Conservation (phyloP, 1,284 basidiomycete genomes). For the Cryptococcus sp. region DNA sequence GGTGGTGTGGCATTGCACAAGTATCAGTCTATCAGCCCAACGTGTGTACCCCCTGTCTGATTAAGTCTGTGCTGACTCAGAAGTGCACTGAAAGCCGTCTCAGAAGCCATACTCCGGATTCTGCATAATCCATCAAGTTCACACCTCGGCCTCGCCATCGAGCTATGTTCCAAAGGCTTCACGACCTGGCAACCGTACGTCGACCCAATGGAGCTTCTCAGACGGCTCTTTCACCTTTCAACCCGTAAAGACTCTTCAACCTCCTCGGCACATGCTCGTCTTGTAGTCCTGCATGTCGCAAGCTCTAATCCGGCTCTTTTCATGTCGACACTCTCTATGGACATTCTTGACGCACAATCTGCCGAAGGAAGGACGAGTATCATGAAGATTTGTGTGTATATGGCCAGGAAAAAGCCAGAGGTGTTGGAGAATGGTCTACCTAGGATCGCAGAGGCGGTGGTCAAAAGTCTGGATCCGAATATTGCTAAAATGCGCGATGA, state of each 20-base stretch:
- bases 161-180: slow-evolving; percentile 85
- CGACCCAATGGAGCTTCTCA: slow-evolving; percentile 83
- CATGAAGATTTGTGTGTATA: slow-evolving; percentile 88
- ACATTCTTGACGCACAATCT: slow-evolving; percentile 76
- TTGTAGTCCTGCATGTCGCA: slow-evolving; percentile 80
- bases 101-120: slow-evolving; percentile 72
- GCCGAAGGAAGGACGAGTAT: slow-evolving; percentile 79
- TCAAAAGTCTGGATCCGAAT: slow-evolving; percentile 93
- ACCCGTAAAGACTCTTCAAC: slow-evolving; percentile 68
- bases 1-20: slow-evolving; percentile 79
- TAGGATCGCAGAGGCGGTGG: slow-evolving; percentile 86
- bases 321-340: slow-evolving; percentile 89
- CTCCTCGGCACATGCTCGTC: slow-evolving; percentile 56
- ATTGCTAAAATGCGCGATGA: slow-evolving; percentile 76
- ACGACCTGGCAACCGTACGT: slow-evolving; percentile 91
- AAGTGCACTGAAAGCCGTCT: slow-evolving; percentile 75
- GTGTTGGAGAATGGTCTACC: slow-evolving; percentile 83
- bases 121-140: slow-evolving; percentile 64
- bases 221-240: slow-evolving; percentile 76
- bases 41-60: too few species aligned
- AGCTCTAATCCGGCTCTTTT: slow-evolving; percentile 80
- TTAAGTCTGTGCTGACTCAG: too few species aligned
- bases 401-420: slow-evolving; percentile 87
- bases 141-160: slow-evolving; percentile 73
- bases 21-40: slow-evolving; percentile 68